A percentile compares a stretch with the other conserved stretches of the same genome.
phyloP scores from a whole-genome alignment of 495 filamentous ascomycete genomes.

The Hypoxylon cercidicola region DNA sequence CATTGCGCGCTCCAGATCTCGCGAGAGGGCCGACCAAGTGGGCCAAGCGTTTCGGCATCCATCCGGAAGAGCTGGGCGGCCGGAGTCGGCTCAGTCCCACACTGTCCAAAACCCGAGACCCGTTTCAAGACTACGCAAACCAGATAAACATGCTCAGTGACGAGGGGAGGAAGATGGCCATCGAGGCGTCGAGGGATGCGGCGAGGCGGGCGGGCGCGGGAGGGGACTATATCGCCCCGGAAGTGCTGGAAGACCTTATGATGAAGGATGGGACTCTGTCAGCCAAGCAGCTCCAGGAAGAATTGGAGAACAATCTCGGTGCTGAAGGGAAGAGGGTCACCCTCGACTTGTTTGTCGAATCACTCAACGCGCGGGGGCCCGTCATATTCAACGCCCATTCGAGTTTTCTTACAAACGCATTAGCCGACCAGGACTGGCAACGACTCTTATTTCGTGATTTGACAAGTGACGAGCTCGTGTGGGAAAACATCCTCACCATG shows the following conservation, averaged over 20 bases:
- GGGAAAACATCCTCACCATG: conserved; percentile 23
- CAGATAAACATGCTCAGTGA: conserved; percentile 31
- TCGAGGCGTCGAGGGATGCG: conserved; percentile 1
- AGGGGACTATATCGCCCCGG: conserved; percentile 24
- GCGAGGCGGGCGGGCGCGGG: neutral
- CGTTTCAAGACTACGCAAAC: conserved; percentile 23
- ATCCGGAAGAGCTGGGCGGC: conserved; percentile 39
- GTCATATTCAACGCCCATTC: conserved; percentile 8
- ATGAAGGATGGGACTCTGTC: neutral
- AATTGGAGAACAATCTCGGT: conserved; percentile 14
- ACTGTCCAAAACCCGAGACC: conserved; percentile 37
- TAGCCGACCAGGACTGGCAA: conserved; percentile 49
- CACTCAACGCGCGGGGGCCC: neutral
- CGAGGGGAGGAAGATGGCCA: neutral
- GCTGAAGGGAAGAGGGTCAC: conserved; percentile 3
- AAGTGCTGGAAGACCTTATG: conserved; percentile 25
- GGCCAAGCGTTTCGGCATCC: conserved; percentile 49
- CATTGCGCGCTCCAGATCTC: conserved; percentile 38
- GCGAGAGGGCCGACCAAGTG: conserved; percentile 44
- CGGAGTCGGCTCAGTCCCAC: conserved; percentile 51
- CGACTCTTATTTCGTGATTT: conserved; percentile 34
- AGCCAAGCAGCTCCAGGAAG: conserved; percentile 2
- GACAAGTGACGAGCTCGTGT: conserved; percentile 49
- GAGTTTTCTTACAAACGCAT: conserved; percentile 22
- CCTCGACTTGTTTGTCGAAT: conserved; percentile 2